Percentiles rank a stretch among this genome's conserved stretches.
Evolutionary conservation across 257 asterid genomes (phyloP).

Genomic region (Solanum microdontum): DNA sequence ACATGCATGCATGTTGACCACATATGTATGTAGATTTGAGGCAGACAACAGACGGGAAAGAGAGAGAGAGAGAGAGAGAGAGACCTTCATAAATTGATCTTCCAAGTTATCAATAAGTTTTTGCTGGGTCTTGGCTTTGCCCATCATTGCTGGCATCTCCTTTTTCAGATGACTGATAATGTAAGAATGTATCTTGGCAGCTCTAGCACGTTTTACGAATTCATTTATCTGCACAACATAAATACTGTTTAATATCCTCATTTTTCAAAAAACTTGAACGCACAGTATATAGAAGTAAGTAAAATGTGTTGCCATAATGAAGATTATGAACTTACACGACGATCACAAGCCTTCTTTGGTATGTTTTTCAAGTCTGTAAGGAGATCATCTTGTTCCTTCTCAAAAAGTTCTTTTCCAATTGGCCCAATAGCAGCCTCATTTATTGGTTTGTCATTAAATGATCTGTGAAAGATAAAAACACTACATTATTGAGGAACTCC

Average conservation of each 20-base stretch:
- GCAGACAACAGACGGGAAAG: background rate
- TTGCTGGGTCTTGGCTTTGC: conserved; percentile 90
- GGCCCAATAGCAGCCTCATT: conserved; percentile 67
- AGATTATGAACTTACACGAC: conserved; percentile 51
- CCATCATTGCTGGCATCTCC: conserved; percentile 98
- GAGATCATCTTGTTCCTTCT: conserved; percentile 88
- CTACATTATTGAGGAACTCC: background rate
- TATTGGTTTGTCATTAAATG: conserved; percentile 86
- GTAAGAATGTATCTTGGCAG: conserved; percentile 89
- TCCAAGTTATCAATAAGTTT: conserved; percentile 67
- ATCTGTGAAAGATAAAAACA: conserved; percentile 20
- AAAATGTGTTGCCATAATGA: background rate
- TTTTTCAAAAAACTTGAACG: background rate
- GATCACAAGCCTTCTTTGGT: conserved; percentile 96
- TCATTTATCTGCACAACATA: conserved; percentile 62
- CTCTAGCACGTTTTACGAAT: conserved; percentile 91
- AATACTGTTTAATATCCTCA: background rate
- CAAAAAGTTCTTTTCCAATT: conserved; percentile 72
- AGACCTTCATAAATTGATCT: conserved; percentile 74
- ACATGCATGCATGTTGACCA: background rate
- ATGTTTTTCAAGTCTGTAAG: conserved; percentile 66
- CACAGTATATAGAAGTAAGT: background rate
- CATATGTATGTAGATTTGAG: background rate
- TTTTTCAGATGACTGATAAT: conserved; percentile 73
- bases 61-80: background rate